Evolutionary conservation across 2,329 filamentous ascomycete species (phyloP).

Genomic region (Colletotrichum siamense): DNA sequence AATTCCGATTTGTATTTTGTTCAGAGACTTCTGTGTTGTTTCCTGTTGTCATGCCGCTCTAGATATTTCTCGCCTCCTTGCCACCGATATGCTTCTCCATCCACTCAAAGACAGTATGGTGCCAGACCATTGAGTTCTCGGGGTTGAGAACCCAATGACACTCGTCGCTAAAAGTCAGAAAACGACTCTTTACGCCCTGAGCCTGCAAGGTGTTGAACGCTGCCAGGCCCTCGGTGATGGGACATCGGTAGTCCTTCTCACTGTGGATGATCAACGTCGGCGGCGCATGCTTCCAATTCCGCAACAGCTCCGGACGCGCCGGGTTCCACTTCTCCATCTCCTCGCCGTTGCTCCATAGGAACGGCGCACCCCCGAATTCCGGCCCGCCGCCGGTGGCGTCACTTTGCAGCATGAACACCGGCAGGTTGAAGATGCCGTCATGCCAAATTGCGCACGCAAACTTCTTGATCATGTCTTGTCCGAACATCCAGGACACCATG

Average conservation of each 20-base stretch:
- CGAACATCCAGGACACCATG: conserved; percentile 65
- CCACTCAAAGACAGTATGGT: conserved; percentile 70
- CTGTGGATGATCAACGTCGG: conserved; percentile 78
- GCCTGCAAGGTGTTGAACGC: conserved; percentile 77
- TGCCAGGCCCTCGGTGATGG: conserved; percentile 60
- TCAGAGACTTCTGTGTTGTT: neutral
- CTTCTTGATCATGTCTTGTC: conserved; percentile 54
- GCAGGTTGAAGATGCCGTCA: conserved; percentile 46
- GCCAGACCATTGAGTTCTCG: conserved; percentile 74
- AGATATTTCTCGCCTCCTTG: neutral
- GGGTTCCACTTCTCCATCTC: conserved; percentile 59
- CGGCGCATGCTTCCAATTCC: conserved; percentile 65
- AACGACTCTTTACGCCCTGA: conserved; percentile 69
- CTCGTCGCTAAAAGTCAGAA: conserved; percentile 77
- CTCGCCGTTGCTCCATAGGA: conserved; percentile 49
- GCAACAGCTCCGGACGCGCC: conserved; percentile 46
- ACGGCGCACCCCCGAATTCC: conserved; percentile 45
- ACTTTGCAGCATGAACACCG: conserved; percentile 29
- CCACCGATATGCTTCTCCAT: conserved; percentile 57
- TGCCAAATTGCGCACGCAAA: conserved; percentile 48
- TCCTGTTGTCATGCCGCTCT: neutral
- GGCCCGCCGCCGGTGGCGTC: conserved; percentile 30
- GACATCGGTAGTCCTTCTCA: conserved; percentile 68
- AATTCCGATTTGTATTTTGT: neutral
- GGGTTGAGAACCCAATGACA: conserved; percentile 73